These are phyloP conservation scores for Stentor coeruleus DNA, from an alignment of 73 alveolate genomes.

Conservation along the genomic window DNA sequence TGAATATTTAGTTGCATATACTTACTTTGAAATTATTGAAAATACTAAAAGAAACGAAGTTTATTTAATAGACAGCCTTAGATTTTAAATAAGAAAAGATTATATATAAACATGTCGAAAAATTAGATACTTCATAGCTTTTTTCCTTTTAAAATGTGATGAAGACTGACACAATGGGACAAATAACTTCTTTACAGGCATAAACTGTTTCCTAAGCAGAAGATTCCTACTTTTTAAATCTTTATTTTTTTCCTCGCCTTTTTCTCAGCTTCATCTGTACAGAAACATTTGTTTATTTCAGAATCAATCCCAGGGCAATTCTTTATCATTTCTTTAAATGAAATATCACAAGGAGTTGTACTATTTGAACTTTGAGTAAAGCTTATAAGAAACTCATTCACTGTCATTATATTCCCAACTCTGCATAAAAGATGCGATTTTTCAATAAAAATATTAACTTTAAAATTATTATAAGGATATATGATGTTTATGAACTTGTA, in stretches of 20 bases:
- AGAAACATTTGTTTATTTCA: too few species aligned
- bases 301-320: not conserved
- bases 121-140: not conserved
- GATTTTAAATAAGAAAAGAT: too few species aligned
- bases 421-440: not conserved
- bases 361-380: too few species aligned
- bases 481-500: constrained; percentile 32
- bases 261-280: not conserved
- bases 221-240: not conserved
- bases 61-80: too few species aligned
- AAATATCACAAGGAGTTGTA: too few species aligned
- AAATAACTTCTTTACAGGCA: not conserved
- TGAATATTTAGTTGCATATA: too few species aligned
- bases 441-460: not conserved
- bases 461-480: not conserved
- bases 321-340: not conserved
- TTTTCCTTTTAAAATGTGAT: not conserved
- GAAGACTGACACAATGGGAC: not conserved
- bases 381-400: not conserved
- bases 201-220: not conserved
- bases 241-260: not conserved
- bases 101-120: too few species aligned
- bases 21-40: too few species aligned
- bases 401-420: not conserved
- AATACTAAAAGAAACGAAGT: too few species aligned